Conservation (phyloP, 2,329 filamentous ascomycete genomes). For the Allantophomopsis lycopodina region DNA sequence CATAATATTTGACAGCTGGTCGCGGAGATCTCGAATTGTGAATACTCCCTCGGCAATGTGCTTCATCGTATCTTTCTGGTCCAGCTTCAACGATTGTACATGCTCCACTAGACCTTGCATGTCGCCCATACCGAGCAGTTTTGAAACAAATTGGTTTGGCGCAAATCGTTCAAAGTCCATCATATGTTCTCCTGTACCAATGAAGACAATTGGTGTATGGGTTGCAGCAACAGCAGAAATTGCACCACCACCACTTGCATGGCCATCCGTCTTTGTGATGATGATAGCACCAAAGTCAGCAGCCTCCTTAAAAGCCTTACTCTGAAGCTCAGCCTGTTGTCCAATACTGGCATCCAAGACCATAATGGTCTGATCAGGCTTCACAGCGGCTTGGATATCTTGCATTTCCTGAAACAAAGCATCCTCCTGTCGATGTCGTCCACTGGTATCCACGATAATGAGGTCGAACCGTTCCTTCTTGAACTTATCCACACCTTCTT, state of each 20-base stretch:
- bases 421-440: slow-evolving; percentile 86
- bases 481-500: slow-evolving; percentile 96
- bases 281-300: slow-evolving; percentile 97
- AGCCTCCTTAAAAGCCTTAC: slow-evolving; percentile 91
- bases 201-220: slow-evolving; percentile 92
- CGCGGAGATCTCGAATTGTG: slow-evolving; percentile 83
- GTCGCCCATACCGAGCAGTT: slow-evolving; percentile 92
- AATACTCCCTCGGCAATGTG: slow-evolving; percentile 96
- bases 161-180: slow-evolving; percentile 87
- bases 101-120: slow-evolving; percentile 93
- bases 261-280: slow-evolving; percentile 96
- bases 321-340: slow-evolving; percentile 88
- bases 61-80: slow-evolving; percentile 99
- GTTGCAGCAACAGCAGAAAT: slow-evolving; percentile 96
- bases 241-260: slow-evolving; percentile 88
- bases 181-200: slow-evolving; percentile 96
- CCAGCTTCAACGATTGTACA: slow-evolving; percentile 86
- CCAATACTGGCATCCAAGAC: slow-evolving; percentile 94
- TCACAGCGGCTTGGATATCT: slow-evolving; percentile 84
- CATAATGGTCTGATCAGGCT: slow-evolving; percentile 95
- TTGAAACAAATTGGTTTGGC: slow-evolving; percentile 85
- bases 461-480: slow-evolving; percentile 98
- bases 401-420: slow-evolving; percentile 96
- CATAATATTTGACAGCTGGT: slow-evolving; percentile 97
- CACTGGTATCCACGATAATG: slow-evolving; percentile 96